phyloP scores from a whole-genome alignment of 352 stramenopile species.

The Thalassiosira exigua region DNA sequence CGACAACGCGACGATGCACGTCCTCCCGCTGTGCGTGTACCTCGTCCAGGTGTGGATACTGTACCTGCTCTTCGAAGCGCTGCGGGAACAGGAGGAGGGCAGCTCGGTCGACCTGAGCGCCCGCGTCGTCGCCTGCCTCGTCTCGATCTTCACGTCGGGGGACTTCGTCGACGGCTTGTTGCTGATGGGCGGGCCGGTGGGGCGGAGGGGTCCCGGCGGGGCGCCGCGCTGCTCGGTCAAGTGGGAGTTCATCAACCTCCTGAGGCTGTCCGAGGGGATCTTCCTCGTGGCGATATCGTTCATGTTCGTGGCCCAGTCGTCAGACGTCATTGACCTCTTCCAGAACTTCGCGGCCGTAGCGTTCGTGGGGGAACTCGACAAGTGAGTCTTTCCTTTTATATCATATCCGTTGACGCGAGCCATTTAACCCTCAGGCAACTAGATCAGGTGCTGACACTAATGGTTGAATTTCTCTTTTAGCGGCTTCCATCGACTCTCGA shows the following conservation, averaged over 20 bases:
- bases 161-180: constrained; percentile 16
- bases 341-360: constrained; percentile 29
- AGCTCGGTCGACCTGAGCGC: constrained; percentile 2
- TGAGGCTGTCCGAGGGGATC: constrained; percentile 16
- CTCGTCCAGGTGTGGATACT: constrained; percentile 9
- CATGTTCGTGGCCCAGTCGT: constrained; percentile 28
- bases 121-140: constrained; percentile 18
- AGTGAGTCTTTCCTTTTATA: constrained; percentile 4
- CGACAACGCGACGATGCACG: background rate
- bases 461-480: too few relatives aligned
- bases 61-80: constrained; percentile 4
- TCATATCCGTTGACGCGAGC: too few relatives aligned
- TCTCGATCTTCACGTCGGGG: constrained; percentile 26
- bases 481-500: too few relatives aligned
- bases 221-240: background rate
- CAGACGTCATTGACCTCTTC: constrained; percentile 34
- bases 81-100: background rate
- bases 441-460: too few relatives aligned
- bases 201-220: background rate
- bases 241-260: constrained; percentile 17
- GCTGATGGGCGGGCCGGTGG: background rate
- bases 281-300: constrained; percentile 11
- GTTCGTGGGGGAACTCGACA: constrained; percentile 29
- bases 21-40: constrained; percentile 8
- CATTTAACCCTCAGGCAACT: too few relatives aligned